Base-by-base conservation (phyloP, 1,284 basidiomycete species). In the Phellopilus nigrolimitatus region DNA sequence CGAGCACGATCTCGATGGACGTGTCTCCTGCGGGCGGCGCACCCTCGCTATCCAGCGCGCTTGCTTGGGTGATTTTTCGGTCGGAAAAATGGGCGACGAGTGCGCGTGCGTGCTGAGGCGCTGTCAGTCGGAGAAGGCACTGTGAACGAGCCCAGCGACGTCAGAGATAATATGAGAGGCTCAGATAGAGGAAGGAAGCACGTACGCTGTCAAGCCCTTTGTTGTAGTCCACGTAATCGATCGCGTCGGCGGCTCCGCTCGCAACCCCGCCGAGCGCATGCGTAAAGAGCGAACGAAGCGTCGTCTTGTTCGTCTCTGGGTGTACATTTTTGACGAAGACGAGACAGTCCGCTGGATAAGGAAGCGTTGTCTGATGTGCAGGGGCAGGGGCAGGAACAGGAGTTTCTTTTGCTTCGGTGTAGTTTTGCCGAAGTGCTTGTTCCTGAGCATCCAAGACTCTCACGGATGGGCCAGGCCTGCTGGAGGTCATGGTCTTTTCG, bases 161-260 rank as follows among this genome's bases (percentile, higher is more conserved):
- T 19, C 13, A 19, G 3, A 7, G 37, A 33, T 47, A 48, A 24
- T 42, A 51, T 19, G 9, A 25, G 12, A n/a, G n/a, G n/a, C n/a
- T 2, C 40, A 24, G 25, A 47, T 19, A n/a, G 21, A 47, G 40
- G 10, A 27, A 34, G 4, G 27, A 38, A 34, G 34, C 3, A 68
- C 78, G 44, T 60, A 88, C 87, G 12, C 75, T 75, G 55, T 88
- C 79, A 70, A 83, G 79, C n/a, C 84, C 82, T 62, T 88, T 89
- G 57, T 65, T 78, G 62, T 79, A 89, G 63, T 91, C 88, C 21
- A 89, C 75, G 54, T 90, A 91, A 61, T 89, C 83, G 24, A 90
- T 64, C 0, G 69, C 73, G 3, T 63, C 58, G 8, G 50, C 59
- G 9, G n/a, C n/a, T n/a, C n/a, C n/a, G n/a, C n/a, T n/a, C n/a